Evolutionary conservation across 495 filamentous ascomycete species (phyloP).

Genomic region (Paragyromitra xinjiangensis): DNA sequence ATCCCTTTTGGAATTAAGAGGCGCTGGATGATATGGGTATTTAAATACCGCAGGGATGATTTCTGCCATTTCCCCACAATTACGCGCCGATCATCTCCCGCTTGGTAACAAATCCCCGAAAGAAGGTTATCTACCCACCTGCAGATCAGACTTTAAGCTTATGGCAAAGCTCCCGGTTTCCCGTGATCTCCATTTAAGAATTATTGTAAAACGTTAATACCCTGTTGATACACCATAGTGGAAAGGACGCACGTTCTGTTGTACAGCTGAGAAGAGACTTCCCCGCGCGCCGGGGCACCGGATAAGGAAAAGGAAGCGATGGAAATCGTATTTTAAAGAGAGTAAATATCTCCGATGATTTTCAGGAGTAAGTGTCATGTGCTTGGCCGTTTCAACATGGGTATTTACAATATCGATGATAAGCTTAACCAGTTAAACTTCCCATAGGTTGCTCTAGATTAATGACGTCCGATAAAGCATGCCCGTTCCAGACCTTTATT

Average conservation of each 20-base stretch:
- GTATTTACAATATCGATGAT: neutral
- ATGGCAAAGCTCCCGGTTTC: slow-evolving; percentile 31
- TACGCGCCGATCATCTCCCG: slow-evolving; percentile 18
- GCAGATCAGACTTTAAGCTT: neutral
- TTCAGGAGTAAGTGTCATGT: neutral
- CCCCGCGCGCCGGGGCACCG: slow-evolving; percentile 20
- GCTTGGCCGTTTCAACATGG: neutral
- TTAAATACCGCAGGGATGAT: slow-evolving; percentile 18
- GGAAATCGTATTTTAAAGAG: neutral
- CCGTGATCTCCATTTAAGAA: slow-evolving; percentile 24
- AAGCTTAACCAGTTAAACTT: neutral
- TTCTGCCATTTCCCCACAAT: slow-evolving; percentile 37
- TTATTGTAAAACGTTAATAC: neutral
- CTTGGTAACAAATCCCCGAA: slow-evolving; percentile 37
- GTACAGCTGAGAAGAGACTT: neutral
- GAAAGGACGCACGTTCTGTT: neutral
- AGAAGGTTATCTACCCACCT: neutral
- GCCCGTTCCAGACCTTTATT: neutral
- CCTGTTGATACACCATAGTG: slow-evolving; percentile 7
- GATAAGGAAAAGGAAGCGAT: neutral
- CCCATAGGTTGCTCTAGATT: neutral
- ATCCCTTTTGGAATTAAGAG: slow-evolving; percentile 16
- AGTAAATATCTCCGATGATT: neutral
- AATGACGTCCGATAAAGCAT: neutral
- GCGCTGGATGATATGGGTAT: slow-evolving; percentile 35